Percentiles rank a stretch among this genome's conserved stretches.
Evolutionary conservation across 345 rosid genomes (phyloP).

Genomic region (Eucalyptus leucophloia): DNA sequence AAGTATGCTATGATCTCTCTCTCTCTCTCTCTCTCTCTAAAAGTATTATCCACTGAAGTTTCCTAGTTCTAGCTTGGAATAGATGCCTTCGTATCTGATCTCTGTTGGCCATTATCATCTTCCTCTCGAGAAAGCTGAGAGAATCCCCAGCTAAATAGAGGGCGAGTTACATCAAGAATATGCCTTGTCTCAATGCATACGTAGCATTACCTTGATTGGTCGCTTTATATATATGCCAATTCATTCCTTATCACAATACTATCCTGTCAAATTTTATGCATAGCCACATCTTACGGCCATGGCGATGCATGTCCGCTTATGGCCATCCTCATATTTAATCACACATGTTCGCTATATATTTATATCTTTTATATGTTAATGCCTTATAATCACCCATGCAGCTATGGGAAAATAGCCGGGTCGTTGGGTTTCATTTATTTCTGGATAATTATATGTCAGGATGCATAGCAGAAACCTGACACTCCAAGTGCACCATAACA

Average conservation of each 20-base stretch:
- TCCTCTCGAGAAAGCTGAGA: background rate
- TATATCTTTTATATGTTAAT: background rate
- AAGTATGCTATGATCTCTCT: background rate
- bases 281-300: background rate
- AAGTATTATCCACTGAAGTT: background rate
- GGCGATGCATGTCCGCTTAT: background rate
- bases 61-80: background rate
- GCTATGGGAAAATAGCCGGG: background rate
- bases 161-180: background rate
- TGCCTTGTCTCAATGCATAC: background rate
- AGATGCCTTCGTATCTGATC: background rate
- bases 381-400: background rate
- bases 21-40: background rate
- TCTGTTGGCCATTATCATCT: background rate
- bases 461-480: background rate
- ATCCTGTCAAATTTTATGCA: background rate
- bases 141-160: background rate
- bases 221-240: background rate
- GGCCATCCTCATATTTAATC: background rate
- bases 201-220: background rate
- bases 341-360: background rate
- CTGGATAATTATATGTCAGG: background rate
- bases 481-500: background rate
- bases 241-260: background rate
- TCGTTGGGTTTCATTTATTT: background rate